These are phyloP conservation scores for Thermothelomyces thermophilus DNA, from an alignment of 2,329 filamentous ascomycete species.

Conservation along the genomic window DNA sequence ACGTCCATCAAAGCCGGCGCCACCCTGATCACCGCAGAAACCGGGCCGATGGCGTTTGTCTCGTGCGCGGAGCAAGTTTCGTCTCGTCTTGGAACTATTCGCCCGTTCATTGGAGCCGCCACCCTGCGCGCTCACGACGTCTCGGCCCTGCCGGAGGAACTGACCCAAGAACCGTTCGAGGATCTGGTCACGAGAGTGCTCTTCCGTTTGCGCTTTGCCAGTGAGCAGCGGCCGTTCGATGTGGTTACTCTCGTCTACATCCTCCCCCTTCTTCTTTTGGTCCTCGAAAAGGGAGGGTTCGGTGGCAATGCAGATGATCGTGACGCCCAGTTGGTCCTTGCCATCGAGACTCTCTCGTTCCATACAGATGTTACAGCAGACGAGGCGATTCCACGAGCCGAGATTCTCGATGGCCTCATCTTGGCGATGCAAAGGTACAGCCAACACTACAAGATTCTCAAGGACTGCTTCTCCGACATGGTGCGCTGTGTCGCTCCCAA, in stretches of 20 bases:
- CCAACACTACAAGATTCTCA: slow-evolving; percentile 91
- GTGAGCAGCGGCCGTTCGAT: slow-evolving; percentile 92
- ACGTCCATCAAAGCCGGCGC: slow-evolving; percentile 73
- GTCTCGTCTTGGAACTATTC: slow-evolving; percentile 64
- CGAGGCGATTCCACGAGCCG: slow-evolving; percentile 65
- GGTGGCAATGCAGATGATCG: slow-evolving; percentile 66
- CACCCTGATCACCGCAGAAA: slow-evolving; percentile 72
- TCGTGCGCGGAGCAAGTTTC: slow-evolving; percentile 71
- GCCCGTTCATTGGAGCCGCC: slow-evolving; percentile 80
- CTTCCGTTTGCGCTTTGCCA: slow-evolving; percentile 82
- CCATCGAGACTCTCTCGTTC: slow-evolving; percentile 80
- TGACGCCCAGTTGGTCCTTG: slow-evolving; percentile 84
- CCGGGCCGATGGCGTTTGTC: slow-evolving; percentile 71
- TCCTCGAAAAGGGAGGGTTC: slow-evolving; percentile 74
- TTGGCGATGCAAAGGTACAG: slow-evolving; percentile 80
- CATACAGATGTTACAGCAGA: slow-evolving; percentile 78
- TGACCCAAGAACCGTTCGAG: slow-evolving; percentile 74
- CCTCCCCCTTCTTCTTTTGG: slow-evolving; percentile 70
- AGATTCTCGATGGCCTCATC: slow-evolving; percentile 66
- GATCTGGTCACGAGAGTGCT: slow-evolving; percentile 80
- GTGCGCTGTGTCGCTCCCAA: slow-evolving; percentile 79
- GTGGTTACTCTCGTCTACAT: slow-evolving; percentile 80
- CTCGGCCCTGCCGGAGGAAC: slow-evolving; percentile 62
- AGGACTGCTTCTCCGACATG: slow-evolving; percentile 83
- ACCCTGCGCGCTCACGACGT: slow-evolving; percentile 74